phyloP scores from a whole-genome alignment of 2,329 filamentous ascomycete species.

The Colletotrichum horii region DNA sequence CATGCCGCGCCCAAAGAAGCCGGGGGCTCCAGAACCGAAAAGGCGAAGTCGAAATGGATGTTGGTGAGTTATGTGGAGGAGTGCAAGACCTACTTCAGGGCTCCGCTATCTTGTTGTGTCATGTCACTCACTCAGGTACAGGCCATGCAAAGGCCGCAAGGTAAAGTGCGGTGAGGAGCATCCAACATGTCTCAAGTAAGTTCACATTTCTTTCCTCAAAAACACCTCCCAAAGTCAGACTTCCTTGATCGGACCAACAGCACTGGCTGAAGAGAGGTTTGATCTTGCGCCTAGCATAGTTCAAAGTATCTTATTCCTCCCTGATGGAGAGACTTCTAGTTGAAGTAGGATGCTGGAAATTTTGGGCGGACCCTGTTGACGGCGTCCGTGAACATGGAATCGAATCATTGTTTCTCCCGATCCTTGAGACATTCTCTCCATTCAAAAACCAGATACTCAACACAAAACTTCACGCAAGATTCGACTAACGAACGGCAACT shows the following conservation, averaged over 20 bases:
- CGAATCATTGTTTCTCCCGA: not conserved
- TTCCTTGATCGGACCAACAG: not conserved
- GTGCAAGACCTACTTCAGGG: not conserved
- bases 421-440: not conserved
- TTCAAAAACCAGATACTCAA: not conserved
- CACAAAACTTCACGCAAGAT: not conserved
- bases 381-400: not conserved
- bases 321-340: not conserved
- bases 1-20: conserved; percentile 50
- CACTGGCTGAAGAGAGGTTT: not conserved
- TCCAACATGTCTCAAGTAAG: conserved; percentile 70
- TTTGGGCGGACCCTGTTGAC: not conserved
- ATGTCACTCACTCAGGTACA: conserved; percentile 36
- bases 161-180: conserved; percentile 81
- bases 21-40: conserved; percentile 48
- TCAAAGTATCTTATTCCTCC: not conserved
- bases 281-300: not conserved
- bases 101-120: not conserved
- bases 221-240: not conserved
- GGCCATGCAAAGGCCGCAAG: conserved; percentile 79
- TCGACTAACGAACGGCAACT: not conserved
- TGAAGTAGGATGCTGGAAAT: not conserved
- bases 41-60: conserved; percentile 50
- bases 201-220: conserved; percentile 9
- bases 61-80: conserved; percentile 38